phyloP scores from a whole-genome alignment of 768 basidiomycete species.

The Phlegmacium glaucopus region DNA sequence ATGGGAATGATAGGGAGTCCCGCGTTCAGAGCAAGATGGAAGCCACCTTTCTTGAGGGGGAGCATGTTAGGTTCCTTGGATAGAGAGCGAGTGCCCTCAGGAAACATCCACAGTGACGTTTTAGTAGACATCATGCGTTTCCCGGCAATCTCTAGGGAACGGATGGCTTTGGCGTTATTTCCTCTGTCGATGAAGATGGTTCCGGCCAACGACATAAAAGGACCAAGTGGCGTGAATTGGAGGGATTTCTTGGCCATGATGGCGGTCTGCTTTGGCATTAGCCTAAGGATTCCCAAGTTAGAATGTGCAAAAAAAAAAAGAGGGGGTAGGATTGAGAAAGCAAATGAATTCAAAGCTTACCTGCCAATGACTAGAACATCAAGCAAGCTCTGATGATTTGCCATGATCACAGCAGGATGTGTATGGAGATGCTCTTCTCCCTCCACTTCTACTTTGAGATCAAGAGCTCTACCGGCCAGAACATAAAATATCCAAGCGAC shows the following conservation, averaged over 20 bases:
- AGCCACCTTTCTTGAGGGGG: conserved; percentile 97
- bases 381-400: conserved; percentile 93
- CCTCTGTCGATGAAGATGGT: conserved; percentile 91
- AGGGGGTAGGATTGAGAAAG: neutral
- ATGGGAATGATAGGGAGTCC: conserved; percentile 90
- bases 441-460: conserved; percentile 73
- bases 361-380: conserved; percentile 81
- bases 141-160: conserved; percentile 73
- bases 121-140: conserved; percentile 67
- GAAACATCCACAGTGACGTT: conserved; percentile 90
- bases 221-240: conserved; percentile 83
- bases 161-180: conserved; percentile 70
- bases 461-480: conserved; percentile 59
- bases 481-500: conserved; percentile 84
- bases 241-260: conserved; percentile 95
- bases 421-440: conserved; percentile 77
- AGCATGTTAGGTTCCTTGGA: conserved; percentile 63
- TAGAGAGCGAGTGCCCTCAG: conserved; percentile 89
- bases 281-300: conserved; percentile 35
- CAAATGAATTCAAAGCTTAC: conserved; percentile 37
- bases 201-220: conserved; percentile 86
- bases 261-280: conserved; percentile 77
- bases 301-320: conserved; percentile 3
- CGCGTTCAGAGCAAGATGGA: conserved; percentile 91
- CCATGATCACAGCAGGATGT: conserved; percentile 74